Base-by-base conservation (phyloP, 495 filamentous ascomycete genomes). In the Tetracladium setigerum region DNA sequence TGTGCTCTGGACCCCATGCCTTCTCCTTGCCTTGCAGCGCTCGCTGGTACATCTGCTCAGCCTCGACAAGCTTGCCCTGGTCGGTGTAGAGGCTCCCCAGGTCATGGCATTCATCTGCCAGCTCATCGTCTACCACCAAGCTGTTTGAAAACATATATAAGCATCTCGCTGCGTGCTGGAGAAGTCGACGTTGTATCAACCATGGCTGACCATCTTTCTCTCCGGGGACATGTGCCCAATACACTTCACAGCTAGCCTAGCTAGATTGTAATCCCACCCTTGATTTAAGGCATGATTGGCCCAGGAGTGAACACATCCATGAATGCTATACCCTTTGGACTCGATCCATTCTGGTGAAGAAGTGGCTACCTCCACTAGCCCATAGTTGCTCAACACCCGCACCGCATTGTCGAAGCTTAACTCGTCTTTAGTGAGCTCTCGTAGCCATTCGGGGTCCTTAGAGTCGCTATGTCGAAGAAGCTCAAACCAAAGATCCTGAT, bases 401-500 rank as follows among this genome's bases (percentile, higher is more conserved):
- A 62, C 39, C 5, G 55, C 49, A 1, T 43, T 12, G 32, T 61
- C 34, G 19, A 63, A 63, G 38, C 27, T 47, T 14, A 62, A 13
- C 35, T 55, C 52, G 40, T 58, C 52, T 30, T 53, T 17, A 27
- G 31, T 39, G 19, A 62, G 43, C 33, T 52, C 44, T 27, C 35
- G 39, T 38, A 54, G 27, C 46, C 58, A 54, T 16, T 50, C 39
- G 46, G 43, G 48, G 37, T 41, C 38, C 9, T 53, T 22, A 16
- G 37, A 27, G 10, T 51, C 27, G 2, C 18, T 39, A n/a, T 55
- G 9, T 30, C 40, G 50, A 34, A 62, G 47, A 41, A 76, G 60
- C 46, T 72, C 66, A 48, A 64, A 73, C 71, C 70, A 77, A 32
- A 75, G 59, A 58, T 77, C 71, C 47, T 69, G 66, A 50, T 71